Percentiles rank a stretch among this genome's conserved stretches.
Conservation (phyloP, 345 rosid genomes). For the Populus simonii region DNA sequence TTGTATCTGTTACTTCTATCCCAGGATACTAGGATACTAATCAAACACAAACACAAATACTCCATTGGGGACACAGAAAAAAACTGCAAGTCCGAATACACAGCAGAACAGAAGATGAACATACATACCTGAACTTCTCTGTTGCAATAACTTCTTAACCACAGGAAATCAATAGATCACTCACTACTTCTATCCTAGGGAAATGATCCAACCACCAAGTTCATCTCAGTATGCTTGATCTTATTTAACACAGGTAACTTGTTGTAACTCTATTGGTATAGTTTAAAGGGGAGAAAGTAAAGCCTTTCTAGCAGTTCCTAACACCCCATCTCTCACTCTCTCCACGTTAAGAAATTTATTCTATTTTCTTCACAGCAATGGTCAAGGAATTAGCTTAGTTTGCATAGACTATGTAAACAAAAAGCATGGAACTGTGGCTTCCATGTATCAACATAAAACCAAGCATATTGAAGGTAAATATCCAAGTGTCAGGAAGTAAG, state of each 20-base stretch:
- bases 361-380: background rate
- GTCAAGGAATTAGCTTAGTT: background rate
- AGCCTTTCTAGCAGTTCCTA: background rate
- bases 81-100: background rate
- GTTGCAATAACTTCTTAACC: background rate
- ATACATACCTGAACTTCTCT: background rate
- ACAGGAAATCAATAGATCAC: background rate
- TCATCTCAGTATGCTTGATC: background rate
- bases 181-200: background rate
- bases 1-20: too few species aligned
- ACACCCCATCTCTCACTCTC: background rate
- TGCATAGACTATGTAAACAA: background rate
- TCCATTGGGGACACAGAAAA: background rate
- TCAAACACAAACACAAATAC: background rate
- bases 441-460: background rate
- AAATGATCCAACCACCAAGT: background rate
- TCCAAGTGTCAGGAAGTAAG: background rate
- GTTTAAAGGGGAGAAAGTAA: too few species aligned
- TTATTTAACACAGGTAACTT: background rate
- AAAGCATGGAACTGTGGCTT: background rate
- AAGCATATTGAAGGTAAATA: background rate
- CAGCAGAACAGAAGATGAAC: background rate
- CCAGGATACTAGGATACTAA: too few species aligned
- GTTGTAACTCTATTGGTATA: background rate
- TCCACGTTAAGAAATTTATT: background rate